Base-by-base conservation (phyloP, 2,329 filamentous ascomycete species). In the Cadophora malorum region DNA sequence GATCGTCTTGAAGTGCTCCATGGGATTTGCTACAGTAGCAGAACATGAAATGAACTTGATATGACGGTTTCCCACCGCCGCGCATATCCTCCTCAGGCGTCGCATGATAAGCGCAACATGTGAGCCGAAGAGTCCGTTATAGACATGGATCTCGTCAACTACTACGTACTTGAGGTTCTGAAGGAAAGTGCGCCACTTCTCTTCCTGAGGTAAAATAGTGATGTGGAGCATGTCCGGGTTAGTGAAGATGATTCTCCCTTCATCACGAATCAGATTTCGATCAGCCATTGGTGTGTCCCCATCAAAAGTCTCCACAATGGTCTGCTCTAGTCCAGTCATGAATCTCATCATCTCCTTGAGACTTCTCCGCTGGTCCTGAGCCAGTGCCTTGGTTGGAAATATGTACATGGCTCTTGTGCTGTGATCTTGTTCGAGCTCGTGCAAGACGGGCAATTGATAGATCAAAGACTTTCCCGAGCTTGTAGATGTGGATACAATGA, bases 161-260 rank as follows among this genome's bases (percentile, higher is more conserved):
- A 99, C 96, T 0, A 99, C 94, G 76, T 92, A 97, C 71, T 90
- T 92, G 16, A 99, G 81, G 72, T 97, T 94, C 78, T 93, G 88
- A n/a, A 99, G 79, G 73, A 97, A 98, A 0, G 86, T 88, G 58
- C 94, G 86, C 96, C 96, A 99, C 35, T 87, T 86, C 70, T 93
- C 91, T 80, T 99, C 96, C 75, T 97, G 92, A 0, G 96, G 95
- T 3, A 99, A 80, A 31, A 99, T 96, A 0, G 93, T 96, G 41
- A 97, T 88, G 74, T 99, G 96, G 45, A 99, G 84, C 94, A 98
- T 99, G 76, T 99, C 96, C 0, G 96, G 96, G 74, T 99, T 99
- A 0, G 96, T 99, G 76, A 99, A 97, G 62, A 99, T 95, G 70
- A 98, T 93, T 28, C 93, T 87, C 0, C 91, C 96, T 79, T 96